Evolutionary conservation across 1,139 yeast species (phyloP).

Genomic region (Diutina neorugosa): DNA sequence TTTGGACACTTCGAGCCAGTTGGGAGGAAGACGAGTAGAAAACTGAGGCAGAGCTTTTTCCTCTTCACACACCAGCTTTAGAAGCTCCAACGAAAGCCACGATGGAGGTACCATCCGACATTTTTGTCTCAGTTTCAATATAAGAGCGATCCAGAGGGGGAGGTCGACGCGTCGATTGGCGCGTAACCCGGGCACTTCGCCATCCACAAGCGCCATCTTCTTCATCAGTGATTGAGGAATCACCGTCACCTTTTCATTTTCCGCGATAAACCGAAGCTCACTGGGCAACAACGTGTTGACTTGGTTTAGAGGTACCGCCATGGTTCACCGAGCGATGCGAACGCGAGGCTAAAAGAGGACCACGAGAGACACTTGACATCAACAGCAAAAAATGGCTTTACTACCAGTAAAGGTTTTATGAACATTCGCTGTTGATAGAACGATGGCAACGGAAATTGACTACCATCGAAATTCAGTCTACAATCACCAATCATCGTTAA

Average conservation of each 20-base stretch:
- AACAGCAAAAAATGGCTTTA: no score
- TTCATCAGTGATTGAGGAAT: conserved; percentile 67
- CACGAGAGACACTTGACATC: no score
- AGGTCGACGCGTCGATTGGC: conserved; percentile 64
- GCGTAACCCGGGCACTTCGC: conserved; percentile 39
- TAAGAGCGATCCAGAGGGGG: conserved; percentile 81
- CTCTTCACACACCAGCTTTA: conserved; percentile 52
- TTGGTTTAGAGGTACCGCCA: background rate
- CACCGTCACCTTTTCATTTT: conserved; percentile 59
- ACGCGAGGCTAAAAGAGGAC: background rate
- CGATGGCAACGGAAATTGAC: no score
- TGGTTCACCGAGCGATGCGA: background rate
- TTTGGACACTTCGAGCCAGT: conserved; percentile 78
- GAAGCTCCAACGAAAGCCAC: conserved; percentile 59
- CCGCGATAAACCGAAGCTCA: conserved; percentile 78
- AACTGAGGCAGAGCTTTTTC: conserved; percentile 55
- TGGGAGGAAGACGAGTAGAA: conserved; percentile 57
- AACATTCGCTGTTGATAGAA: no score
- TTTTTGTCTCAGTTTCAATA: conserved; percentile 73
- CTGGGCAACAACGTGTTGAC: conserved; percentile 42
- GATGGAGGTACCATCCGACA: conserved; percentile 79
- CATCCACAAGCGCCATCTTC: conserved; percentile 51
- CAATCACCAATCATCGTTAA: no score
- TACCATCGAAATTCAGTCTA: no score
- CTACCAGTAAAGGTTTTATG: no score